Evolutionary conservation across 257 asterid genomes (phyloP), one percentile per base, ranked within the genome.

Genomic region (Nemophila menziesii): DNA sequence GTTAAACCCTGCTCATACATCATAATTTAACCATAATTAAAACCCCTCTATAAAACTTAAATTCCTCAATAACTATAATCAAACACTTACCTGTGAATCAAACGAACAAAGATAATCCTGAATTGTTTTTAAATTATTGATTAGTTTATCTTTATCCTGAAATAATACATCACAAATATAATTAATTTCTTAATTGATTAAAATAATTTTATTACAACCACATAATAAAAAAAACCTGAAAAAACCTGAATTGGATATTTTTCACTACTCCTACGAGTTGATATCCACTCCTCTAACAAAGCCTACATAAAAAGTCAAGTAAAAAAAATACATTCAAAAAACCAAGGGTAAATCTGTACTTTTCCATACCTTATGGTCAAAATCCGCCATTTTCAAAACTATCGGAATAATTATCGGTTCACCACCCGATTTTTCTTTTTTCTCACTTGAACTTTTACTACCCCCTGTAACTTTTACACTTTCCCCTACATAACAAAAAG

Each of bases 51-150:
- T n/a, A n/a, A n/a, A n/a, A n/a, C n/a, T n/a, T n/a, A n/a, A n/a
- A n/a, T n/a, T n/a, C n/a, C n/a, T n/a, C n/a, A n/a, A n/a, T n/a
- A n/a, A n/a, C n/a, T n/a, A 61, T 44, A 36, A 58, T 57, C 52
- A 27, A 50, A 39, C 27, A 17, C 62, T 39, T 64, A 89, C 97
- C 95, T 75, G 90, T 9, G 95, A 78, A 58, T 75, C 67, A 48
- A 84, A 89, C 22, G 97, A 89, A 70, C 97, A 80, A 53, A 89
- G 86, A 62, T 89, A 84, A 60, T 84, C 92, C 69, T 89, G 92
- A 68, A 89, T 82, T 39, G 72, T 80, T 56, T 84, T 84, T 67
- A 89, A 71, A 78, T 89, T 89, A 72, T 70, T 66, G 45, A 67
- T 75, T 55, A 89, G 61, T 65, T 72, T 89, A 56, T 78, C 84